A percentile compares a stretch with the other conserved stretches of the same genome.
Evolutionary conservation across 306 rosid species (phyloP).

Genomic region (Trifolium repens): DNA sequence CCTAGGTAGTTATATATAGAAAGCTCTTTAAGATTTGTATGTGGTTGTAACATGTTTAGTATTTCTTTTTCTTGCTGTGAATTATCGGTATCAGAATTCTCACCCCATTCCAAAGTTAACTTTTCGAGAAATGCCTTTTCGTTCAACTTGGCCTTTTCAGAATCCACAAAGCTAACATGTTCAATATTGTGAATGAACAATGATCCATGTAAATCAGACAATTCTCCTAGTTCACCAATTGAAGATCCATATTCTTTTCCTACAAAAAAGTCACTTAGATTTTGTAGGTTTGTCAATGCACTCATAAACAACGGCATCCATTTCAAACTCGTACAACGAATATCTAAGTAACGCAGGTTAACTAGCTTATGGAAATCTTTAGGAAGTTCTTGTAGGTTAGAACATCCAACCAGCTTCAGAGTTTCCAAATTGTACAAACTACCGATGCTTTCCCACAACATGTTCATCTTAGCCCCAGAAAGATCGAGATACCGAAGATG

Average conservation of each 20-base stretch:
- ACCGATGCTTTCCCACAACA: slow-evolving; percentile 36
- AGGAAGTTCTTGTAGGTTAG: slow-evolving; percentile 38
- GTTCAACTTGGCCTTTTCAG: slow-evolving; percentile 40
- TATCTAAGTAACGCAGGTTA: slow-evolving; percentile 46
- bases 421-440: slow-evolving; percentile 47
- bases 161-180: slow-evolving; percentile 13
- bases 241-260: slow-evolving; percentile 33
- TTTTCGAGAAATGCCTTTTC: slow-evolving; percentile 39
- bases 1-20: slow-evolving; percentile 39
- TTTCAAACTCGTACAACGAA: slow-evolving; percentile 14
- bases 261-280: slow-evolving; percentile 38
- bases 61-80: slow-evolving; percentile 26
- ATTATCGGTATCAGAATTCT: slow-evolving; percentile 31
- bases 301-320: slow-evolving; percentile 44
- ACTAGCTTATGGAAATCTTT: slow-evolving; percentile 27
- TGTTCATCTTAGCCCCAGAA: background rate
- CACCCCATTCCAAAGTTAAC: slow-evolving; percentile 41
- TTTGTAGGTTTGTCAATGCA: slow-evolving; percentile 39
- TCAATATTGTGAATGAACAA: slow-evolving; percentile 36
- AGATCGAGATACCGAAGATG: slow-evolving; percentile 47
- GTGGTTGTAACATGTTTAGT: slow-evolving; percentile 40
- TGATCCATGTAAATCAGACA: slow-evolving; percentile 39
- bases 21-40: slow-evolving; percentile 45
- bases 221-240: slow-evolving; percentile 39
- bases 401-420: slow-evolving; percentile 38